Evolutionary conservation across 768 basidiomycete genomes (phyloP).

Genomic region (Russula sp.): DNA sequence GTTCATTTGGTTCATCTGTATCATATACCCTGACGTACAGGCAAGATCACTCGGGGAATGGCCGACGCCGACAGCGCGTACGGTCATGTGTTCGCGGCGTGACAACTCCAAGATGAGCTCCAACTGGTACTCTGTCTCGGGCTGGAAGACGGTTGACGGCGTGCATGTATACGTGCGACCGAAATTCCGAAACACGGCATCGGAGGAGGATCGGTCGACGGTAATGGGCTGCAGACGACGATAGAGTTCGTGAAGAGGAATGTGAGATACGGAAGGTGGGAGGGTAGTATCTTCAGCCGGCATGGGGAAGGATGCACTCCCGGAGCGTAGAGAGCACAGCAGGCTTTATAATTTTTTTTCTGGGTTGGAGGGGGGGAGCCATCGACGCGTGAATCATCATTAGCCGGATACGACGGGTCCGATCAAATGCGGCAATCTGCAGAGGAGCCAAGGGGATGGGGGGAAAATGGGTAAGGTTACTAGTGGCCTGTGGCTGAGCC

Average conservation of each 20-base stretch:
- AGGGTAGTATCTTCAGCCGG: conserved; percentile 21
- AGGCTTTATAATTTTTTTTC: conserved; percentile 19
- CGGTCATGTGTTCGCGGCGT: conserved; percentile 59
- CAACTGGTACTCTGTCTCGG: conserved; percentile 65
- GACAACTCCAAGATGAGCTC: conserved; percentile 78
- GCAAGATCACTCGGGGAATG: conserved; percentile 94
- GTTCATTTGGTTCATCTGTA: conserved; percentile 72
- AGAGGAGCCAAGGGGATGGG: conserved; percentile 19
- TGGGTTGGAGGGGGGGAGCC: conserved; percentile 8
- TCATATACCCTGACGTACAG: conserved; percentile 84
- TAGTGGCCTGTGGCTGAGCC: conserved; percentile 3
- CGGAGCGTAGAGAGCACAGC: not conserved
- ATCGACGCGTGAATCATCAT: conserved; percentile 14
- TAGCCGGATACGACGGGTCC: conserved; percentile 19
- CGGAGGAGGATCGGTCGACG: conserved; percentile 41
- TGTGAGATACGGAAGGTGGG: conserved; percentile 37
- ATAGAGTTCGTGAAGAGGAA: conserved; percentile 50
- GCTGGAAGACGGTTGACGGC: conserved; percentile 73
- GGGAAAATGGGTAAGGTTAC: not conserved
- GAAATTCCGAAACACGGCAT: conserved; percentile 77
- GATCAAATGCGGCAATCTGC: conserved; percentile 30
- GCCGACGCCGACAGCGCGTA: conserved; percentile 85
- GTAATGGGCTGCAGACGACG: conserved; percentile 55
- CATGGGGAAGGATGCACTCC: conserved; percentile 6
- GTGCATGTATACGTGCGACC: conserved; percentile 70